Evolutionary conservation across 371 early-diverging fungal genomes (phyloP).

Genomic region (Rhizomucor pusillus): DNA sequence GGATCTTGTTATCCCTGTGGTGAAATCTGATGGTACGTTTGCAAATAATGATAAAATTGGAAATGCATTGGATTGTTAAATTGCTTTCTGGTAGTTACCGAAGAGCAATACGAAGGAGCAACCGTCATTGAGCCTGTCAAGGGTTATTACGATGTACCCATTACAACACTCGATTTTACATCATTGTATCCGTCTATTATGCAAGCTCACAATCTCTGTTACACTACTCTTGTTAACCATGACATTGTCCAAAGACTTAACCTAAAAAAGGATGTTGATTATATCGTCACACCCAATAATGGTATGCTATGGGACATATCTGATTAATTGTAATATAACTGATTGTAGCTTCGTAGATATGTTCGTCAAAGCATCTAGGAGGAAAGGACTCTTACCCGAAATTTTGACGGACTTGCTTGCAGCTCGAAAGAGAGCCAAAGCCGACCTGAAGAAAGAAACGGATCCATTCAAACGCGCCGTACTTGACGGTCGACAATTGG

Average conservation of each 20-base stretch:
- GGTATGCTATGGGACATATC: slow-evolving; percentile 31
- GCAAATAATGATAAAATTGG: background rate
- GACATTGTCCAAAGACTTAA: slow-evolving; percentile 58
- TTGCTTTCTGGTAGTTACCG: slow-evolving; percentile 46
- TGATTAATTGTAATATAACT: background rate
- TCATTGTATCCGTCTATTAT: slow-evolving; percentile 99
- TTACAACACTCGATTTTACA: slow-evolving; percentile 99
- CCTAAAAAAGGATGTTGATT: slow-evolving; percentile 76
- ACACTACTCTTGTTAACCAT: slow-evolving; percentile 86
- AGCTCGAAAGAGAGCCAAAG: slow-evolving; percentile 96
- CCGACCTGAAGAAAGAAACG: slow-evolving; percentile 90
- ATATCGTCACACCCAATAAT: slow-evolving; percentile 85
- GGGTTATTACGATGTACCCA: slow-evolving; percentile 96
- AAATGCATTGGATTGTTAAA: background rate
- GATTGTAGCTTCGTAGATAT: slow-evolving; percentile 50
- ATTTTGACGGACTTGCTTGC: slow-evolving; percentile 93
- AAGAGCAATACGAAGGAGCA: slow-evolving; percentile 98
- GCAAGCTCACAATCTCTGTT: slow-evolving; percentile 99
- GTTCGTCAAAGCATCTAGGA: slow-evolving; percentile 73
- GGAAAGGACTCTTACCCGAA: slow-evolving; percentile 94
- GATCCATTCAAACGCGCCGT: slow-evolving; percentile 94
- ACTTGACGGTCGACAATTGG: slow-evolving; percentile 97
- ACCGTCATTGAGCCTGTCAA: slow-evolving; percentile 98
- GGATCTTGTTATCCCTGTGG: slow-evolving; percentile 90
- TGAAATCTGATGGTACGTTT: slow-evolving; percentile 70